Base-by-base conservation (phyloP, 768 basidiomycete genomes). In the Pleurotus tuber-regium region DNA sequence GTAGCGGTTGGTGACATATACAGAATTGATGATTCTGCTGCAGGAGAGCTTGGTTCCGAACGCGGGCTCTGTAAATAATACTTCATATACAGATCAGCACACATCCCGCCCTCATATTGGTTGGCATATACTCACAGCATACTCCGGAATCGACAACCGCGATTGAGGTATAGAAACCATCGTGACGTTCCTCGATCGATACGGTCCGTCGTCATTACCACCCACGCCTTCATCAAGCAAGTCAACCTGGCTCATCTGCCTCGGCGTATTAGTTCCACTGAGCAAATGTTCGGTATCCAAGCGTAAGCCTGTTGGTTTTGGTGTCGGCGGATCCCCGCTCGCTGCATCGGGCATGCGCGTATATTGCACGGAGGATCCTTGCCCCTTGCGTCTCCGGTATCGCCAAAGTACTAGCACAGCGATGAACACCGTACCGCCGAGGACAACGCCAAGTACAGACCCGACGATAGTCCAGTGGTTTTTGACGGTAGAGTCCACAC, bases 11-110 rank as follows among this genome's bases (percentile, higher is more conserved):
- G 46, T 9, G 46, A 48, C 16, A 29, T 21, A 14, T 30, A 48
- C 46, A 48, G n/a, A 30, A 48, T 24, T n/a, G 46, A 48, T 11
- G 46, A 48, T 31, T 48, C 46, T 8, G 46, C 46, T 16, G 46
- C 46, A 14, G 46, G 46, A 8, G 46, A 48, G 29, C 46, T 33
- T 4, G 46, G 46, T 30, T 48, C 46, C 29, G 46, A 29, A 14
- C 35, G 29, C 8, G 46, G 46, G 35, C 35, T 48, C 46, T 48
- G 10, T n/a, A 29, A 12, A 12, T 16, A n/a, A n/a, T n/a, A n/a
- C n/a, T n/a, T n/a, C n/a, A n/a, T n/a, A n/a, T n/a, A n/a, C n/a
- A n/a, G n/a, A n/a, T n/a, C n/a, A n/a, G n/a, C n/a, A n/a, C n/a
- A n/a, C n/a, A n/a, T n/a, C n/a, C n/a, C n/a, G n/a, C n/a, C n/a